Conservation (phyloP, 306 rosid genomes). For the Alnus rubra region DNA sequence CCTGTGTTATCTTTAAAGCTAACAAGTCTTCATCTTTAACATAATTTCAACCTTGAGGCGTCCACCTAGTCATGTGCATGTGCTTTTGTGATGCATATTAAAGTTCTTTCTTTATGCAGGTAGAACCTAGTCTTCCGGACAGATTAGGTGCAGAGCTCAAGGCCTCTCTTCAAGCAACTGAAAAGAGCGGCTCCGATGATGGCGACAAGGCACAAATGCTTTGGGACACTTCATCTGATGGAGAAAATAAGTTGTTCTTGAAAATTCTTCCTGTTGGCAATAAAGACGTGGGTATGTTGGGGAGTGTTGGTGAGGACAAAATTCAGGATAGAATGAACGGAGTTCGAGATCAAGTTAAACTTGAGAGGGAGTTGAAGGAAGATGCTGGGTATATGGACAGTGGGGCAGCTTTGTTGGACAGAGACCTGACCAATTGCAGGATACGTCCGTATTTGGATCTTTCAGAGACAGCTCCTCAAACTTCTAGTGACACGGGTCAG, state of each 20-base stretch:
- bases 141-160: slow-evolving; percentile 26
- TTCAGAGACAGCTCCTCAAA: slow-evolving; percentile 37
- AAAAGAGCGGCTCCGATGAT: slow-evolving; percentile 27
- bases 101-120: slow-evolving; percentile 48
- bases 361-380: slow-evolving; percentile 38
- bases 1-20: background rate
- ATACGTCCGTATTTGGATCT: slow-evolving; percentile 42
- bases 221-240: slow-evolving; percentile 31
- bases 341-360: slow-evolving; percentile 39
- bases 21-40: background rate
- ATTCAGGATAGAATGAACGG: slow-evolving; percentile 37
- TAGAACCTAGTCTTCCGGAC: slow-evolving; percentile 40
- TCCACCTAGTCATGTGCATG: background rate
- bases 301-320: slow-evolving; percentile 34
- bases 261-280: slow-evolving; percentile 35
- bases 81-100: background rate
- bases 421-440: slow-evolving; percentile 37
- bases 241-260: slow-evolving; percentile 34
- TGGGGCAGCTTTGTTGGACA: slow-evolving; percentile 30
- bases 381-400: slow-evolving; percentile 31
- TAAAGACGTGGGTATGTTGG: slow-evolving; percentile 33
- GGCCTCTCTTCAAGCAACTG: slow-evolving; percentile 38
- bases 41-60: background rate
- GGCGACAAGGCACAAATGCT: slow-evolving; percentile 40
- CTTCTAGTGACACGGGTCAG: slow-evolving; percentile 34